phyloP scores from a whole-genome alignment of 768 basidiomycete species.

The Amanita rubescens region DNA sequence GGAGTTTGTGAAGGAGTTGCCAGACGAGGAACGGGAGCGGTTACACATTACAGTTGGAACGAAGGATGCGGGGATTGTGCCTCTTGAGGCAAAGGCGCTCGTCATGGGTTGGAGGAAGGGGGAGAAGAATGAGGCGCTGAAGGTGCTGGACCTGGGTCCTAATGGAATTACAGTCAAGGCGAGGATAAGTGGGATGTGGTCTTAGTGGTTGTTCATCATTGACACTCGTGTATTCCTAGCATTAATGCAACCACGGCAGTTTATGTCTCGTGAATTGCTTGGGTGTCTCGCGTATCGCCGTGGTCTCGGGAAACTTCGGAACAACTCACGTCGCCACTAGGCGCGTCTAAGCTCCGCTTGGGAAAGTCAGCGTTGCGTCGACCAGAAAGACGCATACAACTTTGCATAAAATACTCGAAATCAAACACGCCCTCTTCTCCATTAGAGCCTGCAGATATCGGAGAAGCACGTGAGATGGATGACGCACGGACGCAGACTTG shows the following conservation, averaged over 20 bases:
- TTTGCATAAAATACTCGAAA: not conserved
- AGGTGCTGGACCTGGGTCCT: not conserved
- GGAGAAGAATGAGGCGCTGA: not conserved
- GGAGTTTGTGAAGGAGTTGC: conserved; percentile 30
- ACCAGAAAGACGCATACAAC: too few species aligned
- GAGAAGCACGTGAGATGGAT: not conserved
- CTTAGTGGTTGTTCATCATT: not conserved
- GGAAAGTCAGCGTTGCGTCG: too few species aligned
- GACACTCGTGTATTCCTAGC: not conserved
- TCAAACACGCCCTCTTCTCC: not conserved
- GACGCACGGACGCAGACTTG: not conserved
- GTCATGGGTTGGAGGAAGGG: conserved; percentile 48
- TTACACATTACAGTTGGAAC: conserved; percentile 92
- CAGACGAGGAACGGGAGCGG: conserved; percentile 35
- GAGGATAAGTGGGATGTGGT: not conserved
- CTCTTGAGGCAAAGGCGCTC: conserved; percentile 66
- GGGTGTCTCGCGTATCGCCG: too few species aligned
- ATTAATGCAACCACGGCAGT: too few species aligned
- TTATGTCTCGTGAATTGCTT: too few species aligned
- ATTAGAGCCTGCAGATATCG: not conserved
- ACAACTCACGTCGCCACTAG: too few species aligned
- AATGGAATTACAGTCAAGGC: not conserved
- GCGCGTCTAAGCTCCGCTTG: too few species aligned
- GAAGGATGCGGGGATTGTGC: conserved; percentile 32
- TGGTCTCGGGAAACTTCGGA: too few species aligned